Base-by-base conservation (phyloP, 2,329 filamentous ascomycete species). In the Hypoxylon rubiginosum region DNA sequence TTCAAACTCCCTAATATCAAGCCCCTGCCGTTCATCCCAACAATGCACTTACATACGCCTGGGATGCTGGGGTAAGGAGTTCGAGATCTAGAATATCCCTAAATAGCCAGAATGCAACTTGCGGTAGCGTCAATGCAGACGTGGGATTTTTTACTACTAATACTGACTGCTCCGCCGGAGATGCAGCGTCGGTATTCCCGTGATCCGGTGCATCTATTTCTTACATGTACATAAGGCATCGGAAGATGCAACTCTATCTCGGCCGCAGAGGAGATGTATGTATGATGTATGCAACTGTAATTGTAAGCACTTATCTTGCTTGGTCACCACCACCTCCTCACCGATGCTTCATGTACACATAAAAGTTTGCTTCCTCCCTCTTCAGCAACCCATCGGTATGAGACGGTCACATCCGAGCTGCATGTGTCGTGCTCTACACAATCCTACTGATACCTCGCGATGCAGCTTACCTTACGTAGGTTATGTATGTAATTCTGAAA, bases 11-110 rank as follows among this genome's bases (percentile, higher is more conserved):
- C 43, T 6, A 26, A 13, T 32, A 51, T 56, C 13, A 32, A 8
- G 28, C 26, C 63, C 45, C 43, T 45, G 41, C 46, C 28, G 6
- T 55, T 58, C 53, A 24, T 58, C 63, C 46, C 45, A 62, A 58
- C 39, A 19, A 43, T 54, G 24, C 19, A 19, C 43, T 34, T 45
- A 63, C 10, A 8, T 21, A 48, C n/a, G n/a, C n/a, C n/a, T n/a
- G n/a, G n/a, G n/a, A n/a, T n/a, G n/a, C n/a, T 17, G 41, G 48
- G 21, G 48, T 41, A 57, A 48, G 21, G 21, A 57, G 53, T 32
- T 62, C 53, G 34, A 52, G 53, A 34, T 62, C 52, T 45, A 13
- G 30, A 52, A 36, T 52, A 43, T 19, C 49, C 34, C 19, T 41
- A 51, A 24, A 46, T 26, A 24, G 19, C 43, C 43, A 26, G 34